Conservation (phyloP, 2,329 filamentous ascomycete species). For the Ophiostoma sp. region DNA sequence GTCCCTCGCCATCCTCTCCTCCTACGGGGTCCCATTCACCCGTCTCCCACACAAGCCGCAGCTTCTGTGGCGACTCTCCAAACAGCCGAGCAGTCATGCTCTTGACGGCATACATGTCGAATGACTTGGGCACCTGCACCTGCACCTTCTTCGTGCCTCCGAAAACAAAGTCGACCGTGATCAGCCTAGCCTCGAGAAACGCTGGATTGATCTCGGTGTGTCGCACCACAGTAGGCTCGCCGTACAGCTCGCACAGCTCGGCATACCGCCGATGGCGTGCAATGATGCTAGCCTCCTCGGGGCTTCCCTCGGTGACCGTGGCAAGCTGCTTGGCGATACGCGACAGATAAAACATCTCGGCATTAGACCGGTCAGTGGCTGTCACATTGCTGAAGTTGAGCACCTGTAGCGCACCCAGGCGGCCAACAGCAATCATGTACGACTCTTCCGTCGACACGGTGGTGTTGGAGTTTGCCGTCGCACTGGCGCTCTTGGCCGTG, state of each 20-base stretch:
- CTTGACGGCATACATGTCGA: slow-evolving; percentile 76
- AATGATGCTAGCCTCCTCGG: slow-evolving; percentile 52
- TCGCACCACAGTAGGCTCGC: slow-evolving; percentile 60
- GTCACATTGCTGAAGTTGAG: slow-evolving; percentile 73
- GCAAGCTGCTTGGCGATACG: slow-evolving; percentile 73
- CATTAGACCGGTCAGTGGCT: slow-evolving; percentile 70
- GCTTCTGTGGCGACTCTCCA: slow-evolving; percentile 53
- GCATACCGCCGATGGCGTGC: slow-evolving; percentile 63
- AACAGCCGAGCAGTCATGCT: slow-evolving; percentile 71
- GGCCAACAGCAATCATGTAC: slow-evolving; percentile 81
- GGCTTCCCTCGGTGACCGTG: slow-evolving; percentile 48
- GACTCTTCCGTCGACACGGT: slow-evolving; percentile 60
- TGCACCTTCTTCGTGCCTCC: slow-evolving; percentile 29
- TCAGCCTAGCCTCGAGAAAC: slow-evolving; percentile 73
- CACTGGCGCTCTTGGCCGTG: background rate
- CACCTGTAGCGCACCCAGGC: slow-evolving; percentile 59
- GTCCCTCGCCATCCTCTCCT: slow-evolving; percentile 52
- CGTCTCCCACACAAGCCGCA: slow-evolving; percentile 78
- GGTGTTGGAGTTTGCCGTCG: background rate
- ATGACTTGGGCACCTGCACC: slow-evolving; percentile 63
- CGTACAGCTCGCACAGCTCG: slow-evolving; percentile 70
- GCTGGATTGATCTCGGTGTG: slow-evolving; percentile 59
- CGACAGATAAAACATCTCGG: slow-evolving; percentile 88
- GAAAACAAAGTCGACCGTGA: slow-evolving; percentile 55
- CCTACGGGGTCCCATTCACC: slow-evolving; percentile 81